Base-by-base conservation (phyloP, 345 rosid species). In the Hypericum androsaemum region DNA sequence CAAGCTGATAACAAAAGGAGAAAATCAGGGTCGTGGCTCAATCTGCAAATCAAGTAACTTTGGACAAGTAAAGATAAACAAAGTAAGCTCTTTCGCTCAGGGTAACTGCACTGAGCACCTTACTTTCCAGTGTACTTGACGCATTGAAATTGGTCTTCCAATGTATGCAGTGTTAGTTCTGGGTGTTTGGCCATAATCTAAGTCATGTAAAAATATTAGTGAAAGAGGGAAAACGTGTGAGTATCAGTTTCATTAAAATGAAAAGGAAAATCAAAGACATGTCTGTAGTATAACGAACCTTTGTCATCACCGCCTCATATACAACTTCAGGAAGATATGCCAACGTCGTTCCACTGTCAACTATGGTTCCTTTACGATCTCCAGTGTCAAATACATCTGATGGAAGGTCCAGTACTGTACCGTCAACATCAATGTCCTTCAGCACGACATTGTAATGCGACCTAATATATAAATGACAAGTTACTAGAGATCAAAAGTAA, bases 301-400 rank as follows among this genome's bases (percentile, higher is more conserved):
- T 61, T 43, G 9, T 45, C 71, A 84, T 64, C 60, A 90, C 0
- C 13, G 78, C 54, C 17, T 80, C 65, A 62, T 80, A 84, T 51
- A 87, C 68, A 22, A 54, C 39, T 0, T 60, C 43, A 2, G 98
- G 96, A 51, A 90, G 79, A 78, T 87, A 90, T 50, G 88, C 84
- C 77, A 90, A 77, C 60, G 96, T 87, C 57, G 98, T 87, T 59
- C 98, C 98, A 65, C 96, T 90, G 60, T 90, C 98, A 38, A 90
- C 52, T 57, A 90, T 84, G 39, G 96, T 75, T 68, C 80, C 87
- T 54, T 61, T 81, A 7, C 49, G 59, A 36, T 63, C 73, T 37
- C 74, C 71, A 37, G 61, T 41, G 47, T 65, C 80, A 62, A 82
- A 75, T 35, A 69, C 5, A 74, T 71, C 66, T 64, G 80, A 65